Evolutionary conservation across 345 rosid species (phyloP), one percentile per base, ranked within the genome.

Genomic region (Murraya paniculata): DNA sequence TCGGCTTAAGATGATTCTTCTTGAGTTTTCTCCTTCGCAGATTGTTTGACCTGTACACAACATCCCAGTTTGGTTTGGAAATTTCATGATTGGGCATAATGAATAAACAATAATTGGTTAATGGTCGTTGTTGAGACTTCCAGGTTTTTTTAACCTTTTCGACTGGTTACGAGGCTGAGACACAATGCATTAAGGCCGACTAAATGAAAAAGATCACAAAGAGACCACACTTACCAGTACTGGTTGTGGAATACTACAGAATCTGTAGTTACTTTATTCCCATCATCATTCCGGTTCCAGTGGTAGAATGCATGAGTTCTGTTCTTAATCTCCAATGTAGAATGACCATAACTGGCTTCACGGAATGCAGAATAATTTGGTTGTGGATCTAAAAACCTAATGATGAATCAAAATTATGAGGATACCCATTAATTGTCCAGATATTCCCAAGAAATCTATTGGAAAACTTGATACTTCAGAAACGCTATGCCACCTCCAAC

Each of bases 271-370:
- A 84, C 81, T 19, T 80, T 81, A 55, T 84, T 82, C 2, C 86
- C 84, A 13, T 86, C 87, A 38, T 89, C 87, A 35, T 90, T 89
- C 50, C 92, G 84, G 70, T 89, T 86, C 94, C 92, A 89, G 18
- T 81, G 82, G 68, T 87, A 89, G 62, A 77, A 69, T 0, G 92
- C 92, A 16, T 86, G 91, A 27, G 92, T 89, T 53, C 86, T 73
- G 57, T 89, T 90, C 84, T 71, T 82, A 35, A 90, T 87, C 70
- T 90, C 90, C 55, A 89, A 72, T 3, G 84, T 39, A n/a, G 92
- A 87, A 59, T 90, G 94, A 27, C 92, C 90, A 25, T 84, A 89
- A 77, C 92, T 90, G 3, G 92, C 91, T 79, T 90, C 92, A 3
- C 92, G 77, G 73, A 73, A 90, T 0, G 91, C 89, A 0, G 94